Percentiles rank a stretch among this genome's conserved stretches.
Conservation (phyloP, 2,329 filamentous ascomycete genomes). For the Emericellopsis cladophorae region DNA sequence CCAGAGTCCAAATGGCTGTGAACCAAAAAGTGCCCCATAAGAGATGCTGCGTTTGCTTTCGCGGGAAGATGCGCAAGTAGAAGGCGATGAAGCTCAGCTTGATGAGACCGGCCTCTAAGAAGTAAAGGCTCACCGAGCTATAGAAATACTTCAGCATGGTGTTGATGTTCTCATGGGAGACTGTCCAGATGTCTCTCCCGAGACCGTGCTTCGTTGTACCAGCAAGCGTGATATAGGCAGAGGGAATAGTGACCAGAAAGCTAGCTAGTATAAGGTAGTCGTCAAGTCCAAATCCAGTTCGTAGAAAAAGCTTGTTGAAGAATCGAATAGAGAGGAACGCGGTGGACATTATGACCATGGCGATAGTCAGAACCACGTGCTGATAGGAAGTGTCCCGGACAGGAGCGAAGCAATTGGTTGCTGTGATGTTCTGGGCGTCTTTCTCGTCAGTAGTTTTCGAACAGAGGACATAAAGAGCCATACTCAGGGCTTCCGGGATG, state of each 20-base stretch:
- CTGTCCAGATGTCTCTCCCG: slow-evolving; percentile 32
- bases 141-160: slow-evolving; percentile 25
- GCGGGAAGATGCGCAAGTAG: slow-evolving; percentile 36
- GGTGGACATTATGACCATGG: slow-evolving; percentile 18
- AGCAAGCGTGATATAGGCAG: slow-evolving; percentile 14
- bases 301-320: slow-evolving; percentile 15
- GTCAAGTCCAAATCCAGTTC: slow-evolving; percentile 18
- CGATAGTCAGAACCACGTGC: slow-evolving; percentile 15
- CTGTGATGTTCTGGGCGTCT: slow-evolving; percentile 11
- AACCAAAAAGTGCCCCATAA: slow-evolving; percentile 24
- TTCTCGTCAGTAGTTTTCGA: background rate
- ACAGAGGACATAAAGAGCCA: background rate
- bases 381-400: slow-evolving; percentile 15
- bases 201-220: slow-evolving; percentile 20
- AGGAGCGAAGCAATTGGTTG: slow-evolving; percentile 10
- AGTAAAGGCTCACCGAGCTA: slow-evolving; percentile 25
- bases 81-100: slow-evolving; percentile 36
- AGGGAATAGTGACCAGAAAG: slow-evolving; percentile 13
- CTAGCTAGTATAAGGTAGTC: slow-evolving; percentile 19
- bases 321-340: slow-evolving; percentile 24
- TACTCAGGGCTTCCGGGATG: slow-evolving; percentile 8
- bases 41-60: slow-evolving; percentile 15
- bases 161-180: slow-evolving; percentile 23
- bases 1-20: slow-evolving; percentile 18
- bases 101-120: slow-evolving; percentile 24